A percentile compares a stretch with the other conserved stretches of the same genome.
phyloP scores from a whole-genome alignment of 2,329 filamentous ascomycete species.

The Colletotrichum costaricense region DNA sequence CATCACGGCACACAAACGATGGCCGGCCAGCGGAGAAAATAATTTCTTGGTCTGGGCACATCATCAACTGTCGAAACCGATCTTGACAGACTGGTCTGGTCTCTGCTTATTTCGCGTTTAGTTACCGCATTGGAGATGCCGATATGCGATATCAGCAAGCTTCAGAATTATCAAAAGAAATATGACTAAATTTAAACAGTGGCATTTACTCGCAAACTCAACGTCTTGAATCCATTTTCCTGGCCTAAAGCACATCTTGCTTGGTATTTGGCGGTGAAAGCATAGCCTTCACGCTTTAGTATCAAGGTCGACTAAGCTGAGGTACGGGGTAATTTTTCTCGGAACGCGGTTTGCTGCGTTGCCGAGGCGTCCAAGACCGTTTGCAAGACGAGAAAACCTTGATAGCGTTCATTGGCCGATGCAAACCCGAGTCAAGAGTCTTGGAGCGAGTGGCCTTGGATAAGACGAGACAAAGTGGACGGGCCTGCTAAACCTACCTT shows the following conservation, averaged over 20 bases:
- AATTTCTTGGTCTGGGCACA: neutral
- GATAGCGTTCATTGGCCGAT: neutral
- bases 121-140: neutral
- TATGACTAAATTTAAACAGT: neutral
- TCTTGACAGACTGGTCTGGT: neutral
- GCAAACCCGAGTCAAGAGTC: slow-evolving; percentile 12
- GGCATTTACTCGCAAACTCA: neutral
- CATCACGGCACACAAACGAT: neutral
- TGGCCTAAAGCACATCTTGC: neutral
- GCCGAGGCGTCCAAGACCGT: neutral
- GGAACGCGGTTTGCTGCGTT: neutral
- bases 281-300: too few relatives aligned
- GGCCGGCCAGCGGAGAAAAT: neutral
- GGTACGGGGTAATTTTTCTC: neutral
- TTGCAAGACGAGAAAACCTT: slow-evolving; percentile 1
- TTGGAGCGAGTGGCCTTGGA: neutral
- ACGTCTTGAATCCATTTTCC: neutral
- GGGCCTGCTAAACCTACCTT: neutral
- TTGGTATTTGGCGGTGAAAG: too few relatives aligned
- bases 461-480: neutral
- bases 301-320: too few relatives aligned
- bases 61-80: neutral
- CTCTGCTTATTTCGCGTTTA: neutral
- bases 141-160: neutral
- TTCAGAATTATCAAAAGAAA: neutral